Evolutionary conservation across 2,329 filamentous ascomycete species (phyloP).

Genomic region (Ophiosphaerella korrae): DNA sequence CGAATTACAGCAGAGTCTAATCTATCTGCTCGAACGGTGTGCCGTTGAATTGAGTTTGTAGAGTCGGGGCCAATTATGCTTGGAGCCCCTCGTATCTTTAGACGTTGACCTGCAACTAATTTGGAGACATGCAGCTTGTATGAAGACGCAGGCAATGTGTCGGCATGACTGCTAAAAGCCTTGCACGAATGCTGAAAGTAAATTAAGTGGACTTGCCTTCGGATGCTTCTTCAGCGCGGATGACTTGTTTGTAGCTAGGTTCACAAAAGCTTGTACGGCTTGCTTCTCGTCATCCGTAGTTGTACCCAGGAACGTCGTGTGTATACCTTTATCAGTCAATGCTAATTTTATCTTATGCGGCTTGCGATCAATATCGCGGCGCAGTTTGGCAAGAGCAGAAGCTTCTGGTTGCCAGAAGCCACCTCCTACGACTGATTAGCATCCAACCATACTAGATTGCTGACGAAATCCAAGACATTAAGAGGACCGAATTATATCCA

Average conservation of each 20-base stretch:
- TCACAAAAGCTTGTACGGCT: conserved; percentile 70
- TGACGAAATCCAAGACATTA: neutral
- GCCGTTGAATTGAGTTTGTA: too few relatives aligned
- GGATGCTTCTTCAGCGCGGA: conserved; percentile 84
- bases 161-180: too few relatives aligned
- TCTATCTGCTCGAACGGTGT: too few relatives aligned
- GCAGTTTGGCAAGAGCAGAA: conserved; percentile 67
- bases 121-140: too few relatives aligned
- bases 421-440: conserved; percentile 60
- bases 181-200: conserved; percentile 4
- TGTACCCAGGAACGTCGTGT: conserved; percentile 67
- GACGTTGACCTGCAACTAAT: too few relatives aligned
- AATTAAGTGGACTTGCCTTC: conserved; percentile 64
- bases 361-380: conserved; percentile 75
- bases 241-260: conserved; percentile 63
- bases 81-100: too few relatives aligned
- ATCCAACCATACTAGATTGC: neutral
- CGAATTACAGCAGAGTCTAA: too few relatives aligned
- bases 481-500: neutral
- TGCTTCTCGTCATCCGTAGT: conserved; percentile 61
- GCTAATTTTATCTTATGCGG: conserved; percentile 72
- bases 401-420: conserved; percentile 82
- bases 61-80: too few relatives aligned
- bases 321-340: conserved; percentile 65
- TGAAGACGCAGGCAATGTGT: too few relatives aligned